Conservation (phyloP, 163 green algal species). For the Scenedesmus sp. region DNA sequence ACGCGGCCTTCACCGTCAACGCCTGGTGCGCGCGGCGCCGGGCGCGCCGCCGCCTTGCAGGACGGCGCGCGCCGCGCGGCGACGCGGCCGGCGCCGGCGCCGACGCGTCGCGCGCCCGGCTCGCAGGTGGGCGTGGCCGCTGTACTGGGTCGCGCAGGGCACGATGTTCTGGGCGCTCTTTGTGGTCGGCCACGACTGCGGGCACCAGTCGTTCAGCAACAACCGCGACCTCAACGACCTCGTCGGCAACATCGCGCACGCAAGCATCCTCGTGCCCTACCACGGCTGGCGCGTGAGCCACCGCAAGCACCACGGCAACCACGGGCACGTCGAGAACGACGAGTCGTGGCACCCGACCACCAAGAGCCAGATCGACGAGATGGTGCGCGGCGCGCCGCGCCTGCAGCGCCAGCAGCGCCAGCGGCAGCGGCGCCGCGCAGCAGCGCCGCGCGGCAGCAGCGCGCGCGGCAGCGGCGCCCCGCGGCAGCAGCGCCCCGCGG, state of each 20-base stretch:
- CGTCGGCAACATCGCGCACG: constrained; percentile 91
- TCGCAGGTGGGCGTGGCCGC: constrained; percentile 85
- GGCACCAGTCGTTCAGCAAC: constrained; percentile 92
- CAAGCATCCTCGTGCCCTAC: constrained; percentile 96
- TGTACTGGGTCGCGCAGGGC: constrained; percentile 97
- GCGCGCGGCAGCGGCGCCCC: background rate
- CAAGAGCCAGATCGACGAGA: constrained; percentile 75
- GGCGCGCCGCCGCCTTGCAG: background rate
- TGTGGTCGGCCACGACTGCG: constrained; percentile 96
- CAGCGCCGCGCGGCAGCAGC: background rate
- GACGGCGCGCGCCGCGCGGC: background rate
- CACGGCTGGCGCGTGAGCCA: constrained; percentile 95
- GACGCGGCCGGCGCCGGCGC: background rate
- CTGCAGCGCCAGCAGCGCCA: background rate
- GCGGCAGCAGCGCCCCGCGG: too few species aligned
- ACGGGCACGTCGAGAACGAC: constrained; percentile 96
- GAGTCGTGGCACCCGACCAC: constrained; percentile 92
- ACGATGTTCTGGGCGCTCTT: constrained; percentile 99
- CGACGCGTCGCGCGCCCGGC: background rate
- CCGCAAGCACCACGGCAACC: constrained; percentile 87
- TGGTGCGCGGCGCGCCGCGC: constrained; percentile 60
- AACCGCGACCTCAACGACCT: constrained; percentile 94
- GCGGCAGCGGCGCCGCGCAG: background rate
- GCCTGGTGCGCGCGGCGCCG: constrained; percentile 55
- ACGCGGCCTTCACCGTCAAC: constrained; percentile 71